Conservation (phyloP, 176 grass and related monocot genomes). For the Secale cereale region DNA sequence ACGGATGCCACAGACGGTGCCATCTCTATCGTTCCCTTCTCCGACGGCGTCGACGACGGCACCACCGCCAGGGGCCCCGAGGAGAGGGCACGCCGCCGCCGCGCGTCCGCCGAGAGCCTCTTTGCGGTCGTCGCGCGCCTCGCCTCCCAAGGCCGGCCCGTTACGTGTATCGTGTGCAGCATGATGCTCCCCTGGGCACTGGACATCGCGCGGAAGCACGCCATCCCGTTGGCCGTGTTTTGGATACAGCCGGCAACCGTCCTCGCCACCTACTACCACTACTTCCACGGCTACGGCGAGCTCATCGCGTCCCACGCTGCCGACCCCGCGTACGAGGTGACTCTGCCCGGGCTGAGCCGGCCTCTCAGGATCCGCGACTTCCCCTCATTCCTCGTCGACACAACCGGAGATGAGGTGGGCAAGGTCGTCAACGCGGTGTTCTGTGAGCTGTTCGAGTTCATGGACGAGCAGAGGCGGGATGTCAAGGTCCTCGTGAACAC, state of each 20-base stretch:
- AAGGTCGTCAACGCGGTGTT: background rate
- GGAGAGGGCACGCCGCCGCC: background rate
- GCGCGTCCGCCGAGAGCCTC: slow-evolving; percentile 12
- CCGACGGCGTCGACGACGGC: slow-evolving; percentile 32
- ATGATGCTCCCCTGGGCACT: background rate
- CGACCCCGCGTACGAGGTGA: background rate
- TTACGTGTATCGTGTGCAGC: slow-evolving; percentile 36
- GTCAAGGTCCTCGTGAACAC: slow-evolving; percentile 35
- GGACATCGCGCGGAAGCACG: slow-evolving; percentile 30
- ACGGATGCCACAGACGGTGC: slow-evolving; percentile 11
- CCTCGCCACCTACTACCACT: slow-evolving; percentile 37
- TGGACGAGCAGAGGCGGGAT: background rate
- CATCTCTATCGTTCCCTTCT: slow-evolving; percentile 36
- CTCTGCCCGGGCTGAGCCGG: slow-evolving; percentile 7
- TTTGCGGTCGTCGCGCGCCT: slow-evolving; percentile 23
- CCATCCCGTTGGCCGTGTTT: slow-evolving; percentile 31
- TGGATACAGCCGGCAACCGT: slow-evolving; percentile 48
- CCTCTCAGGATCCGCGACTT: slow-evolving; percentile 26
- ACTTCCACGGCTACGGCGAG: slow-evolving; percentile 37
- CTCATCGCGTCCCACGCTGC: background rate
- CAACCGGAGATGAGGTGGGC: background rate
- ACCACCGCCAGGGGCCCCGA: background rate
- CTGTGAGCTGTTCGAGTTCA: background rate
- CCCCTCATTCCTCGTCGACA: slow-evolving; percentile 29
- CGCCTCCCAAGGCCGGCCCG: background rate